Percentiles rank a stretch among this genome's conserved stretches.
These are phyloP conservation scores for Lactarius indigo DNA, from an alignment of 768 basidiomycete species.

Conservation along the genomic window DNA sequence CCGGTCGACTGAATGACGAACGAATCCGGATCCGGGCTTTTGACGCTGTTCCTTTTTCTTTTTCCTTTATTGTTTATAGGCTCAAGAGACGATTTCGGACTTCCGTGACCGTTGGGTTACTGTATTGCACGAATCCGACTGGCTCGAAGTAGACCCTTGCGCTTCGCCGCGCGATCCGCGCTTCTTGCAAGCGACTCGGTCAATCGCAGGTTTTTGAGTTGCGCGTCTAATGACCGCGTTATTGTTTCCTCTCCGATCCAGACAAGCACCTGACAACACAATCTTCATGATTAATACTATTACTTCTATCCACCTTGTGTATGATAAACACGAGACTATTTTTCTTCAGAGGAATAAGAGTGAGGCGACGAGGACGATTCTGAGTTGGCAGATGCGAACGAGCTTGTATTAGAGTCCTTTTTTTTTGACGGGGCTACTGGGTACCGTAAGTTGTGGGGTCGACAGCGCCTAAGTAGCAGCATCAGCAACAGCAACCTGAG, in stretches of 20 bases:
- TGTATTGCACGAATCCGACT: neutral
- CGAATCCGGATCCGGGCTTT: neutral
- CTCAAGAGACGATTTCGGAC: neutral
- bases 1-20: neutral
- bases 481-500: neutral
- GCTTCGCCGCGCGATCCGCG: conserved; percentile 18
- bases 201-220: neutral
- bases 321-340: neutral
- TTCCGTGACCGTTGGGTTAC: neutral
- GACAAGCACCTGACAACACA: neutral
- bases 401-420: conserved; percentile 3
- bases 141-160: neutral
- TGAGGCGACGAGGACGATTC: neutral
- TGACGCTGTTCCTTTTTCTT: too few relatives aligned
- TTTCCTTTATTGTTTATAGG: neutral
- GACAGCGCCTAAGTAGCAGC: neutral
- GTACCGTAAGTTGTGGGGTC: conserved; percentile 1
- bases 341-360: neutral
- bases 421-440: neutral
- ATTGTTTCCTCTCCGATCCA: neutral
- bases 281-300: neutral
- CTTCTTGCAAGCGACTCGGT: neutral
- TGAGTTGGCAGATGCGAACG: conserved; percentile 16
- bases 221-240: neutral
- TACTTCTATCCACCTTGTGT: conserved; percentile 9